phyloP scores from a whole-genome alignment of 2,329 filamentous ascomycete genomes.

The Zasmidium citrigriseum region DNA sequence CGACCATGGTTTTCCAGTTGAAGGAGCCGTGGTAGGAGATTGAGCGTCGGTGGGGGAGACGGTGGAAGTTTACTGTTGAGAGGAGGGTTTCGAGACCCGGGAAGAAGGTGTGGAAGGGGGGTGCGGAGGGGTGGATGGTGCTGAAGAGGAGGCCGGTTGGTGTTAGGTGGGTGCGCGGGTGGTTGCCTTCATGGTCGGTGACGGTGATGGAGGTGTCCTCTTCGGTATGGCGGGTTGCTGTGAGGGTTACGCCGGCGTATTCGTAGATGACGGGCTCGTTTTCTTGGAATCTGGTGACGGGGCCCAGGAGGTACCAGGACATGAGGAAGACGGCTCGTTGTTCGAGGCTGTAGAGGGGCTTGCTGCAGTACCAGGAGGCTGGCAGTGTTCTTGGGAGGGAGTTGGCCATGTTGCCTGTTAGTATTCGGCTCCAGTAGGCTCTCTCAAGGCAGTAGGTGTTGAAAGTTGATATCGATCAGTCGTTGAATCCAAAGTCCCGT shows the following conservation, averaged over 20 bases:
- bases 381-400: slow-evolving; percentile 37
- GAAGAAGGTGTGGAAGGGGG: slow-evolving; percentile 56
- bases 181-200: slow-evolving; percentile 34
- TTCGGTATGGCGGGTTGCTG: slow-evolving; percentile 39
- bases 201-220: slow-evolving; percentile 43
- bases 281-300: slow-evolving; percentile 52
- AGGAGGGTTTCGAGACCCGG: slow-evolving; percentile 53
- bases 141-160: slow-evolving; percentile 56
- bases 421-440: too few species aligned
- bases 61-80: slow-evolving; percentile 55
- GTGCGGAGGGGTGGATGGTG: slow-evolving; percentile 51
- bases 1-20: slow-evolving; percentile 64
- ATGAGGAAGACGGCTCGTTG: slow-evolving; percentile 44
- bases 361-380: slow-evolving; percentile 45
- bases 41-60: slow-evolving; percentile 53
- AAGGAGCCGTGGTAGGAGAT: slow-evolving; percentile 59
- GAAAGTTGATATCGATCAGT: not conserved
- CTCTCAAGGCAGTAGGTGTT: not conserved
- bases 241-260: slow-evolving; percentile 49
- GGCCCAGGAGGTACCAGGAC: slow-evolving; percentile 41
- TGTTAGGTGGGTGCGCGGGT: slow-evolving; percentile 46
- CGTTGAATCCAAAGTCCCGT: not conserved
- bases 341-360: slow-evolving; percentile 45
- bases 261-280: slow-evolving; percentile 51
- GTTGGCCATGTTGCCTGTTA: slow-evolving; percentile 1